Evolutionary conservation across 768 basidiomycete genomes (phyloP), one percentile per base, ranked within the genome.

Genomic region (Calocybe indica): DNA sequence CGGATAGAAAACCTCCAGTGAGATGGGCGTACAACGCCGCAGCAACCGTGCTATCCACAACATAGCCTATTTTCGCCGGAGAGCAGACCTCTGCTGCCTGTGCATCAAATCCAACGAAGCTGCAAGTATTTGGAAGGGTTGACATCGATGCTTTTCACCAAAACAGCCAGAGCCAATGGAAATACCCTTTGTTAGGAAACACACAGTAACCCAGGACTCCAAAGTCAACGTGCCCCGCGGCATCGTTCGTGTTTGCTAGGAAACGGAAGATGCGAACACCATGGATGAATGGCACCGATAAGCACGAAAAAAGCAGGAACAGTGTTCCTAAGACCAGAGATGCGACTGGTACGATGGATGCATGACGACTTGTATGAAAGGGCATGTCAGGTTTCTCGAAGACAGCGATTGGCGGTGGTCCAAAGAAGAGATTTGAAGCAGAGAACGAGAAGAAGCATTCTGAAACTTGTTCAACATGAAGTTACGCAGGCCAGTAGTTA

Each of bases 191-290:
- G 28, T 55, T 34, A 8, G 50, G 52, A 10, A 40, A 31, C 7
- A 58, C 48, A 36, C 57, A 58, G 34, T 55, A 55, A 14, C 57
- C 57, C 57, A 55, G 56, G 8, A 58, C 37, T 11, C 57, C 57
- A 40, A 54, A 56, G 15, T 56, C 52, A 12, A 54, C 53, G 37
- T 54, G 52, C 10, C 55, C 45, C 13, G 46, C 44, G 3, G 28
- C 36, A n/a, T 47, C 52, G 6, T 45, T 37, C 11, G 46, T 38
- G 11, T 42, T 31, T 9, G 46, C 46, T 40, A 40, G 36, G 9
- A 58, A 34, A 15, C 55, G 55, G 34, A 56, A 58, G 9, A 56
- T 36, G 34, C 45, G 48, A 15, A 54, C 35, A 2, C 42, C 37
- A 42, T 44, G 44, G n/a, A 55, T 33, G 22, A 56, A 38, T 12